Evolutionary conservation across 495 filamentous ascomycete genomes (phyloP), one percentile per base, ranked within the genome.

Genomic region (Lophiostoma macrostomum): DNA sequence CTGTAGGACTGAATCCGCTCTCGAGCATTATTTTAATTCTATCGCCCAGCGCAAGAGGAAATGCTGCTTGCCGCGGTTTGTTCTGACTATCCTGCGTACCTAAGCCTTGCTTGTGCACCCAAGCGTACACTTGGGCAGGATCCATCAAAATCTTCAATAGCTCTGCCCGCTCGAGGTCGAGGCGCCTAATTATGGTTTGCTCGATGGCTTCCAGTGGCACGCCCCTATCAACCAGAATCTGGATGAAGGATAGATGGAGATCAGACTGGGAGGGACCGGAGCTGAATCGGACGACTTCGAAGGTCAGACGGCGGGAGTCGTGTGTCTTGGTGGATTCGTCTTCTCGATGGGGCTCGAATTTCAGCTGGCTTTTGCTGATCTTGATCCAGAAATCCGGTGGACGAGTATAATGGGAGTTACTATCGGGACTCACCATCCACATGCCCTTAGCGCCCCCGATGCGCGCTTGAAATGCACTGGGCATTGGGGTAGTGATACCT

Each of bases 391-490:
- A 70, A 0, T 73, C 64, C 4, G 48, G 39, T 28, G 64, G 27
- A 67, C 47, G 57, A 3, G 65, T 64, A 51, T 77, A 72, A 5
- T 49, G 70, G 32, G 58, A 39, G 45, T 73, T 69, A 35, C 71
- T 61, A 1, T 67, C 65, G 7, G 73, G 73, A 56, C 85, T 81
- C 13, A 91, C 75, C 69, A 91, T 80, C 91, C 91, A 96, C 32
- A 96, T 71, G 2, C 93, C 93, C 68, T 97, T 96, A 1, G 88
- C 87, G 5, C 86, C 82, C 2, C 83, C 86, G 53, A 97, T 82
- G 32, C 91, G 76, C 10, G 75, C 91, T 69, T 96, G 91, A 43
- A 94, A 85, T 5, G 76, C 80, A 48, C 84, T 85, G 0, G 91
- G 89, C 0, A 84, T 75, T 19, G 58, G 58, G 3, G 55, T 58